Conservation (phyloP, 176 grass and related monocot genomes). For the Melocanna baccifera region DNA sequence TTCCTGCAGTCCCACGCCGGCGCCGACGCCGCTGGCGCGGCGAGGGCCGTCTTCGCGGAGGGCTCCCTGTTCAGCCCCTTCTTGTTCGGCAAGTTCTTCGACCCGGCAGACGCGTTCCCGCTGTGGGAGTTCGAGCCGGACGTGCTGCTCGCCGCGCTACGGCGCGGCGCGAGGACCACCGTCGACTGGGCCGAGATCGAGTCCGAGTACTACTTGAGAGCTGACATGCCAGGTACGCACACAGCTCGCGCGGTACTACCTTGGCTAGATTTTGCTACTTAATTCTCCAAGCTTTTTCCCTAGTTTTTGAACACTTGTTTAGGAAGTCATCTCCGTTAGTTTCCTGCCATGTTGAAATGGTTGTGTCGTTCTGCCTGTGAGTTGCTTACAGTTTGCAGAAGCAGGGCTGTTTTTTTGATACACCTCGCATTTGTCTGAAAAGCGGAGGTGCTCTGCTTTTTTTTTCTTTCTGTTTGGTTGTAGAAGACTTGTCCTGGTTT, state of each 20-base stretch:
- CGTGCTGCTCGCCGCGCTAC: constrained; percentile 51
- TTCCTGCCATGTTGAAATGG: too few species aligned
- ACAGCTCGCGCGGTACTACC: too few species aligned
- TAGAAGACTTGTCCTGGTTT: too few species aligned
- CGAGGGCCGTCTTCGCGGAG: constrained; percentile 65
- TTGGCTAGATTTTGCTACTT: not conserved
- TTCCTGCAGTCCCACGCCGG: constrained; percentile 32
- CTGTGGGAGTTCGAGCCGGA: constrained; percentile 92
- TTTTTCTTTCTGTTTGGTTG: too few species aligned
- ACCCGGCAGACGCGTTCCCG: constrained; percentile 88
- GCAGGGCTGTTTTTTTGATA: too few species aligned
- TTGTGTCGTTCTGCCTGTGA: too few species aligned
- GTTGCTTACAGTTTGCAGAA: too few species aligned
- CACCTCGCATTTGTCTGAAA: too few species aligned
- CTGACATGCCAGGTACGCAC: constrained; percentile 60
- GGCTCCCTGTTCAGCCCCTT: constrained; percentile 78
- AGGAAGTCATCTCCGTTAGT: too few species aligned
- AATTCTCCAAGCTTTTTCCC: not conserved
- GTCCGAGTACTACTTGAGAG: constrained; percentile 56
- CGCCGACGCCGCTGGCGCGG: constrained; percentile 24
- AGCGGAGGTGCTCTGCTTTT: too few species aligned
- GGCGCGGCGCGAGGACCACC: constrained; percentile 37
- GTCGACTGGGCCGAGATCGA: constrained; percentile 74
- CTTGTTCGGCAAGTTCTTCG: constrained; percentile 94
- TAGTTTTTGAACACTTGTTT: not conserved